phyloP scores from a whole-genome alignment of 129 eudicot species.

The Chrysanthemum makinoi region DNA sequence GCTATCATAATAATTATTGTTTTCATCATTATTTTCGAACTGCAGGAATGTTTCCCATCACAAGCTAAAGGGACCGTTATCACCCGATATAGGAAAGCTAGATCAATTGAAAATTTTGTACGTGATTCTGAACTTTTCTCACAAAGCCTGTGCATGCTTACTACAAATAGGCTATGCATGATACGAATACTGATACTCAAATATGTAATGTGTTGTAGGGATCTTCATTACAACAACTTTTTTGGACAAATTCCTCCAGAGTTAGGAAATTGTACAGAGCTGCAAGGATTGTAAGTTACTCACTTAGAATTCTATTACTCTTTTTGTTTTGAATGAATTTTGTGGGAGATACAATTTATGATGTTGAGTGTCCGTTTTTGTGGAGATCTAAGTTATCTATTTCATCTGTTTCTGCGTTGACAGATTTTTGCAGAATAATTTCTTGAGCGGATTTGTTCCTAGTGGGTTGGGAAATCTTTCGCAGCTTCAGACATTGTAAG shows the following conservation, averaged over 20 bases:
- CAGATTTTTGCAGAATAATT: constrained; percentile 93
- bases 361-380: constrained; percentile 9
- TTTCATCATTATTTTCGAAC: background rate
- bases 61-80: constrained; percentile 80
- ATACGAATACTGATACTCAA: constrained; percentile 32
- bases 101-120: constrained; percentile 52
- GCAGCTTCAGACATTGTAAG: constrained; percentile 73
- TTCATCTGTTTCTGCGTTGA: background rate
- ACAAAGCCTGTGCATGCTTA: constrained; percentile 16
- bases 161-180: constrained; percentile 1
- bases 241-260: constrained; percentile 90
- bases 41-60: constrained; percentile 82
- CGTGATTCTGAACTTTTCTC: constrained; percentile 10
- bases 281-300: constrained; percentile 75
- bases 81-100: constrained; percentile 91
- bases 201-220: constrained; percentile 45
- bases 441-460: constrained; percentile 82
- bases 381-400: background rate
- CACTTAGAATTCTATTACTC: constrained; percentile 8
- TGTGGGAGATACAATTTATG: constrained; percentile 18
- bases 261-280: constrained; percentile 83
- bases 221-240: constrained; percentile 83
- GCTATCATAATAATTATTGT: background rate
- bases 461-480: constrained; percentile 73
- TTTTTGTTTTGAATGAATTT: constrained; percentile 11